These are phyloP conservation scores for Austroboletus novae-zelandiae DNA, from an alignment of 1,284 basidiomycete genomes.

Conservation along the genomic window DNA sequence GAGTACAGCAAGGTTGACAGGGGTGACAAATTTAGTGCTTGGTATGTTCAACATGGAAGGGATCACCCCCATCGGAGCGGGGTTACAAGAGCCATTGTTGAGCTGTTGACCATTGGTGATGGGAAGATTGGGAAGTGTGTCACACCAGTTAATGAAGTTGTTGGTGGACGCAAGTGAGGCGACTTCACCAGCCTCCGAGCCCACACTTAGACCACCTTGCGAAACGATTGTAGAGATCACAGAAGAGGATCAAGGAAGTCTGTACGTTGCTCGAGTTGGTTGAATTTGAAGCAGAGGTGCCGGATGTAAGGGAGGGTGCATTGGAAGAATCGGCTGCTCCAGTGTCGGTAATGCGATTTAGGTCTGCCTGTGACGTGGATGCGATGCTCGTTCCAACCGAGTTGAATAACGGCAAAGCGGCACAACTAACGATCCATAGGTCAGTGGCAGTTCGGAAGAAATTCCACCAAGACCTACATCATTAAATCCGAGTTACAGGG, in stretches of 20 bases:
- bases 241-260: constrained; percentile 42
- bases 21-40: constrained; percentile 47
- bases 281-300: constrained; percentile 33
- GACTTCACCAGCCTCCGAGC: constrained; percentile 34
- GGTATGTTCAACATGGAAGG: constrained; percentile 46
- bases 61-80: constrained; percentile 48
- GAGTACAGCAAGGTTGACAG: constrained; percentile 44
- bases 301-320: constrained; percentile 10
- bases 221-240: constrained; percentile 47
- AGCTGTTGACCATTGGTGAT: constrained; percentile 46
- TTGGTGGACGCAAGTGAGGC: constrained; percentile 49
- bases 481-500: too few species aligned
- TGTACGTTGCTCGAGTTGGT: constrained; percentile 39
- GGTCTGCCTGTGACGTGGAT: too few species aligned
- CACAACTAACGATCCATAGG: too few species aligned
- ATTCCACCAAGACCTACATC: too few species aligned
- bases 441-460: too few species aligned
- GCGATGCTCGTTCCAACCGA: too few species aligned
- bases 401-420: too few species aligned
- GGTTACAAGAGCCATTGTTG: constrained; percentile 55
- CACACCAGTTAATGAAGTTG: constrained; percentile 55
- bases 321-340: too few species aligned
- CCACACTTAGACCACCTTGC: constrained; percentile 42
- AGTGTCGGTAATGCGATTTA: too few species aligned
- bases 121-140: constrained; percentile 29